Conservation (phyloP, 2,329 filamentous ascomycete species). For the Colletotrichum orchidophilum region DNA sequence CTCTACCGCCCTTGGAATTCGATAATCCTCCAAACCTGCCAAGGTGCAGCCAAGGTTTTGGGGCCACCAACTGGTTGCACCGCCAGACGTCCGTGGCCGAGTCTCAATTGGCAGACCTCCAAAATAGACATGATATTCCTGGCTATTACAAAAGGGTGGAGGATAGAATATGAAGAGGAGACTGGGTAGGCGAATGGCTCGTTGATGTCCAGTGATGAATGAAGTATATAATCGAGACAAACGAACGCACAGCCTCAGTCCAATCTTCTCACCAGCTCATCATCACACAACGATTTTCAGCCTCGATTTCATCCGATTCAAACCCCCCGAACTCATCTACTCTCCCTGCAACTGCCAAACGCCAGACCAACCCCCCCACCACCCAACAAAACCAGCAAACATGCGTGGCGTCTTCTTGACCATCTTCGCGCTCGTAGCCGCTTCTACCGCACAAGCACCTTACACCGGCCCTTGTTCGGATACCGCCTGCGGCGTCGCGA, state of each 20-base stretch:
- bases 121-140: slow-evolving; percentile 20
- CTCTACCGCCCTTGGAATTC: neutral
- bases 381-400: neutral
- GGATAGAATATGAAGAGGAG: neutral
- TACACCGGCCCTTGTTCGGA: slow-evolving; percentile 26
- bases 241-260: slow-evolving; percentile 7
- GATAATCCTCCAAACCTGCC: slow-evolving; percentile 29
- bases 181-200: neutral
- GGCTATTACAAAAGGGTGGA: neutral
- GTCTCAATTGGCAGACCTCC: slow-evolving; percentile 4
- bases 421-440: slow-evolving; percentile 14
- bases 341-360: neutral
- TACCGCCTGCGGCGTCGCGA: slow-evolving; percentile 18
- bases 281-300: neutral
- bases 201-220: neutral
- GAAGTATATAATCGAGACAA: slow-evolving; percentile 21
- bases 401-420: slow-evolving; percentile 19
- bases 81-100: slow-evolving; percentile 14
- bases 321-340: neutral
- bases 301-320: neutral
- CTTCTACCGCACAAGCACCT: neutral
- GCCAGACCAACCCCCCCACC: neutral
- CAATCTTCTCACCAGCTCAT: neutral
- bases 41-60: slow-evolving; percentile 27
- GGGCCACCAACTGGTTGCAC: slow-evolving; percentile 17